These are phyloP conservation scores for Galerina marginata DNA, from an alignment of 768 basidiomycete genomes.

Conservation along the genomic window DNA sequence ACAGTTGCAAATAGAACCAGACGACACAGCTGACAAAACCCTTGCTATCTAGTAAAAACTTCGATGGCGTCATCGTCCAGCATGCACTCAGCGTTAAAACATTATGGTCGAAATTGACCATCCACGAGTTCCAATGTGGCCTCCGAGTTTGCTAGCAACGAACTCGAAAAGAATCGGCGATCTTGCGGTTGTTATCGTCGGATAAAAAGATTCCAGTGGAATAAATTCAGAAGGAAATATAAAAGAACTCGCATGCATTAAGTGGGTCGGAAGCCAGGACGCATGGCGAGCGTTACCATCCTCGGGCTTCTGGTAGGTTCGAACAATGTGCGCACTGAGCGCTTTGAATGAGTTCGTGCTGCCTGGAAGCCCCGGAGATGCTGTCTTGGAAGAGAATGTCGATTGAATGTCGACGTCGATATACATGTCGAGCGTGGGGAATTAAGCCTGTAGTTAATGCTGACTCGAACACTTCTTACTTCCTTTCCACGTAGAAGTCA, in stretches of 20 bases:
- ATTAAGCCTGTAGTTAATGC: background rate
- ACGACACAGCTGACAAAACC: background rate
- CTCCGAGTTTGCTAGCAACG: too few species aligned
- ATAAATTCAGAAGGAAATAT: conserved; percentile 5
- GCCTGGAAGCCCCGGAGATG: background rate
- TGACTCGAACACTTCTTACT: too few species aligned
- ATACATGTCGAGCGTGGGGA: background rate
- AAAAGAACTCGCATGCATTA: background rate
- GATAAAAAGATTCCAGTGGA: conserved; percentile 14
- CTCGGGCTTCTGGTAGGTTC: too few species aligned
- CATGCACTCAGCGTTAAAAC: background rate
- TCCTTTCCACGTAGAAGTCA: too few species aligned
- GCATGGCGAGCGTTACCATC: conserved; percentile 2
- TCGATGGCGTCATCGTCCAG: background rate
- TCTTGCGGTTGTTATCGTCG: conserved; percentile 14
- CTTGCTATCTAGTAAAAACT: background rate
- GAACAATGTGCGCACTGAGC: too few species aligned
- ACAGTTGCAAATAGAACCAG: conserved; percentile 8
- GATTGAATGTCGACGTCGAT: background rate
- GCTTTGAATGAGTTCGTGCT: too few species aligned
- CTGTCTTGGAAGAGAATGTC: too few species aligned
- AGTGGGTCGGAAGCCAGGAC: conserved; percentile 4
- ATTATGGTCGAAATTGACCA: too few species aligned
- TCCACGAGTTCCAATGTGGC: too few species aligned
- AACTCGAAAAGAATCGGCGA: background rate